Evolutionary conservation across 306 rosid species (phyloP).

Genomic region (Pueraria montana): DNA sequence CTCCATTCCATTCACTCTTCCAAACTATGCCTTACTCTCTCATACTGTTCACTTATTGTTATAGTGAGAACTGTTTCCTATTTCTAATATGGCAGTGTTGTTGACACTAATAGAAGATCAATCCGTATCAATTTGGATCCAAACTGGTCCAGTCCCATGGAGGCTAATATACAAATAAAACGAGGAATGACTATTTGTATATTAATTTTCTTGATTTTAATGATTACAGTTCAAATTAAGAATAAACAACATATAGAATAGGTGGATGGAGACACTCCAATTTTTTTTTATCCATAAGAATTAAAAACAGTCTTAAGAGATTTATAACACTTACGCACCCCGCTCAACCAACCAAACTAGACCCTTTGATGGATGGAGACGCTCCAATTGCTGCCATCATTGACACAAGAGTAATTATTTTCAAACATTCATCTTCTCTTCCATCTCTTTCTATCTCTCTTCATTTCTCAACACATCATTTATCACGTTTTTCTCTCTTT

Average conservation of each 20-base stretch:
- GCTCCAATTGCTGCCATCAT: neutral
- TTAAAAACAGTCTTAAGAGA: too few species aligned
- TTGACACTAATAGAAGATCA: neutral
- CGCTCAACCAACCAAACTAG: too few species aligned
- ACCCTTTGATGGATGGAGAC: neutral
- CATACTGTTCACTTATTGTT: neutral
- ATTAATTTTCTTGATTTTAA: neutral
- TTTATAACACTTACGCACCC: too few species aligned
- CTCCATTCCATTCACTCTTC: too few species aligned
- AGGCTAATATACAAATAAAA: neutral
- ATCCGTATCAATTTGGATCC: neutral
- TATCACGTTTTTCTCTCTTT: too few species aligned
- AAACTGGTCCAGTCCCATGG: neutral
- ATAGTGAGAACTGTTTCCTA: neutral
- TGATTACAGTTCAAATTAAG: neutral
- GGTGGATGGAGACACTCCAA: too few species aligned
- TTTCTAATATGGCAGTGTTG: constrained; percentile 9
- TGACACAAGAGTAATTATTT: too few species aligned
- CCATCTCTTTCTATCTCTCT: too few species aligned
- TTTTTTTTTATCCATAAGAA: too few species aligned
- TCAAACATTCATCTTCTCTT: too few species aligned
- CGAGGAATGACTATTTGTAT: neutral
- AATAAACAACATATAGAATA: neutral
- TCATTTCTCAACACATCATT: too few species aligned
- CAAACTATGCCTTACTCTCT: too few species aligned